phyloP scores from a whole-genome alignment of 306 rosid species.

The Lathyrus sativus region DNA sequence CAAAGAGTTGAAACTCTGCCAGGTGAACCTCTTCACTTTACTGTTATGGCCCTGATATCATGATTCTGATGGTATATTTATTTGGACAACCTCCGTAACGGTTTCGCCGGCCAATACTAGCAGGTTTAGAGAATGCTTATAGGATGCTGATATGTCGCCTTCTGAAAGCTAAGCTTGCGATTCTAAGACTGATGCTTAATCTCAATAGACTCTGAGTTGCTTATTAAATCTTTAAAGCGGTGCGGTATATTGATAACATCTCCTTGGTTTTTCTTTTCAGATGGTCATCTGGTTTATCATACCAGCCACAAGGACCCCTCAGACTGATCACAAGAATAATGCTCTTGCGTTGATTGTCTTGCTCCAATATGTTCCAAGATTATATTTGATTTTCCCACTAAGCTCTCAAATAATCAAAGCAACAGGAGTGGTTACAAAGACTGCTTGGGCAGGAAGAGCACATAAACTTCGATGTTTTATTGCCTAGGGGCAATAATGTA shows the following conservation, averaged over 20 bases:
- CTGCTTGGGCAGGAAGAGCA: slow-evolving; percentile 99
- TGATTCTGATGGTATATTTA: no score
- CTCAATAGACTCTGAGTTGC: background rate
- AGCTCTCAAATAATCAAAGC: slow-evolving; percentile 91
- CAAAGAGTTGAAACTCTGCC: no score
- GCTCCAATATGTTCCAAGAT: slow-evolving; percentile 90
- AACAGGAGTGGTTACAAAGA: slow-evolving; percentile 96
- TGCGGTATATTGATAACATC: slow-evolving; percentile 28
- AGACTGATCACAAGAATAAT: slow-evolving; percentile 77
- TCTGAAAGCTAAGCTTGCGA: slow-evolving; percentile 20
- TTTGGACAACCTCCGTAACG: no score
- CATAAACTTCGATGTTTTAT: no score
- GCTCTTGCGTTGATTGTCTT: slow-evolving; percentile 96
- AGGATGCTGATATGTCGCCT: no score
- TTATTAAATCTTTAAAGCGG: slow-evolving; percentile 4
- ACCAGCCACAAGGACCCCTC: slow-evolving; percentile 76
- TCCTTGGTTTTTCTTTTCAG: slow-evolving; percentile 54
- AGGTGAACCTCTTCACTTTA: no score
- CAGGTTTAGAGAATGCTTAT: no score
- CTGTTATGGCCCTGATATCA: no score
- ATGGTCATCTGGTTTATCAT: slow-evolving; percentile 93
- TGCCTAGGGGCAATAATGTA: no score
- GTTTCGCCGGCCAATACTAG: no score
- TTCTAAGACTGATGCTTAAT: slow-evolving; percentile 9
- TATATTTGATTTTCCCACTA: slow-evolving; percentile 90